Evolutionary conservation across 768 basidiomycete genomes (phyloP).

Genomic region (Suillus bovinus): DNA sequence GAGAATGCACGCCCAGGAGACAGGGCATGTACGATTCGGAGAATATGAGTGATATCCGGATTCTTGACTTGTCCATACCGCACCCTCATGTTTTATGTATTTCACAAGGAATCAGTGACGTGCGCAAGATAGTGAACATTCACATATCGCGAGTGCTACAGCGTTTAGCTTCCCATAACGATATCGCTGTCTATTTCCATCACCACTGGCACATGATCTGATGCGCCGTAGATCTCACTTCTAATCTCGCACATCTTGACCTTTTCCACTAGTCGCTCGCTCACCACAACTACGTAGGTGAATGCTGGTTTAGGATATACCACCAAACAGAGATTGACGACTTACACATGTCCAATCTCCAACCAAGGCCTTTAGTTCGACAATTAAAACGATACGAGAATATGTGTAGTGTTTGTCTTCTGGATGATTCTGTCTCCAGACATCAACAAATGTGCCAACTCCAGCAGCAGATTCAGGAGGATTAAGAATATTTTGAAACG

Average conservation of each 20-base stretch:
- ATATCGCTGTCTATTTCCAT: conserved; percentile 62
- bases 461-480: conserved; percentile 40
- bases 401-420: conserved; percentile 77
- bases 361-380: conserved; percentile 77
- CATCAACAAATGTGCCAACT: conserved; percentile 63
- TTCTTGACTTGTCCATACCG: neutral
- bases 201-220: conserved; percentile 82
- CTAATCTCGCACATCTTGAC: conserved; percentile 86
- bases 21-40: conserved; percentile 84
- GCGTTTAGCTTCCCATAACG: conserved; percentile 25
- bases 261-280: conserved; percentile 61
- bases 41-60: conserved; percentile 55
- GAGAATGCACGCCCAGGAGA: conserved; percentile 80
- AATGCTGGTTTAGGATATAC: conserved; percentile 4
- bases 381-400: conserved; percentile 81
- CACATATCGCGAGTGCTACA: neutral
- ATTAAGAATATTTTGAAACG: conserved; percentile 68
- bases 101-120: neutral
- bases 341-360: conserved; percentile 86
- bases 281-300: conserved; percentile 62
- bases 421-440: conserved; percentile 78
- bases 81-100: neutral
- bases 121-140: neutral
- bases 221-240: conserved; percentile 83
- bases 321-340: conserved; percentile 17